Evolutionary conservation across 176 grass and related monocot genomes (phyloP), one percentile per base, ranked within the genome.

Genomic region (Oryza meridionalis): DNA sequence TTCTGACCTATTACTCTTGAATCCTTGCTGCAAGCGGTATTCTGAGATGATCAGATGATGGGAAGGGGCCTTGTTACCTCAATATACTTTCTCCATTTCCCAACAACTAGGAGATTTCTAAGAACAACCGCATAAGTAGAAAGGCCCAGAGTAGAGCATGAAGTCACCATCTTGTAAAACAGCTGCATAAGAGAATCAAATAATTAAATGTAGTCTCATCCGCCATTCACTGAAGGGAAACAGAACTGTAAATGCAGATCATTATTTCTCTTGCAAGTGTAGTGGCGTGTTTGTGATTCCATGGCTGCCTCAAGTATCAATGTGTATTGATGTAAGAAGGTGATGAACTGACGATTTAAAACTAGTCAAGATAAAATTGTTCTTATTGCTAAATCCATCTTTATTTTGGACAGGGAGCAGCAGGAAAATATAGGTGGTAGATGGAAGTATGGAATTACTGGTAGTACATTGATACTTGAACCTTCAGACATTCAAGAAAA

Each of bases 1-100:
- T 81, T 70, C n/a, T 70, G 27, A 68, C n/a, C 19, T 6, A 37
- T 37, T 37, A 37, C 4, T 37, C 35, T 37, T 37, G 35, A 37
- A 37, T 37, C 33, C 33, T 35, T 35, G 59, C 14, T 80, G 35
- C 7, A 72, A 14, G 62, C 38, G 75, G 47, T 80, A 50, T 61
- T 61, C 21, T 61, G 7, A 61, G 55, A 22, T 61, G 55, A 61
- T 37, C 35, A 37, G 35, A 37, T 22, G 55, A 40, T 55, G 6
- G 1, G 22, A 86, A 81, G 43, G 21, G 25, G 27, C 44, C 1
- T 46, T 79, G 69, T 46, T 88, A 82, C 95, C 95, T 98, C 95
- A 73, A 98, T 79, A 77, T 88, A 98, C 76, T 91, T 98, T 84
- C 92, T 93, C 95, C 95, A 98, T 91, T 93, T 98, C 55, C 95